phyloP scores from a whole-genome alignment of 2,329 filamentous ascomycete species.

The Rhexocercosporidium sp. region DNA sequence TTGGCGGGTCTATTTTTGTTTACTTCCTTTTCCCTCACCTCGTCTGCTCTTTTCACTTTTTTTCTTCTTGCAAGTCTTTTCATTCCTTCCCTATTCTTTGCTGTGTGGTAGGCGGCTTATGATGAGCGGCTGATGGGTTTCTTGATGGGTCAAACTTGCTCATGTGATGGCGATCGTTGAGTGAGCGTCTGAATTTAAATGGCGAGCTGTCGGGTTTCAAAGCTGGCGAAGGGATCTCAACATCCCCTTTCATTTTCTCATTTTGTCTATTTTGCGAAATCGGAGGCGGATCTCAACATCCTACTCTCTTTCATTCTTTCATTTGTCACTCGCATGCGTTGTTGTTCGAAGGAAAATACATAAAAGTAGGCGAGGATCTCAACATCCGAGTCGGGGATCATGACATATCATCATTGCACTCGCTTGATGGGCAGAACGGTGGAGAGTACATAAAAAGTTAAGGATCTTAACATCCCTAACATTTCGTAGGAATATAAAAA shows the following conservation, averaged over 20 bases:
- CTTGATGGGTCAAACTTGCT: too few species aligned
- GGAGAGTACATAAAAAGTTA: not conserved
- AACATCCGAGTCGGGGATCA: conserved; percentile 21
- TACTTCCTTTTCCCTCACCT: too few species aligned
- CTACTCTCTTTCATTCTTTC: not conserved
- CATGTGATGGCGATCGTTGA: too few species aligned
- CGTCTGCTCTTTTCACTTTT: too few species aligned
- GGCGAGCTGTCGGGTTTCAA: too few species aligned
- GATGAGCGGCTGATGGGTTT: too few species aligned
- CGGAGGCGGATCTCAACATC: not conserved
- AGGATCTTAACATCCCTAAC: not conserved
- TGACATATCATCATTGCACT: not conserved
- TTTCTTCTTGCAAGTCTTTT: conserved; percentile 14
- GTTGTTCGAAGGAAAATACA: too few species aligned
- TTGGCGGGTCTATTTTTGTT: too few species aligned
- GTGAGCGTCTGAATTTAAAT: too few species aligned
- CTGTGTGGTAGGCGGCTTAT: not conserved
- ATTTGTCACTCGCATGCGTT: not conserved
- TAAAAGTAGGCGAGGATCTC: conserved; percentile 9
- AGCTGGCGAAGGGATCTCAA: not conserved
- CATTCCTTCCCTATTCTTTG: conserved; percentile 22
- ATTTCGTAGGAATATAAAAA: not conserved
- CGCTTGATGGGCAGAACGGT: not conserved
- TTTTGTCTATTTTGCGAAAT: not conserved
- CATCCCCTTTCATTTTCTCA: not conserved